Base-by-base conservation (phyloP, 148 eudicot genomes). In the Cornus florida region DNA sequence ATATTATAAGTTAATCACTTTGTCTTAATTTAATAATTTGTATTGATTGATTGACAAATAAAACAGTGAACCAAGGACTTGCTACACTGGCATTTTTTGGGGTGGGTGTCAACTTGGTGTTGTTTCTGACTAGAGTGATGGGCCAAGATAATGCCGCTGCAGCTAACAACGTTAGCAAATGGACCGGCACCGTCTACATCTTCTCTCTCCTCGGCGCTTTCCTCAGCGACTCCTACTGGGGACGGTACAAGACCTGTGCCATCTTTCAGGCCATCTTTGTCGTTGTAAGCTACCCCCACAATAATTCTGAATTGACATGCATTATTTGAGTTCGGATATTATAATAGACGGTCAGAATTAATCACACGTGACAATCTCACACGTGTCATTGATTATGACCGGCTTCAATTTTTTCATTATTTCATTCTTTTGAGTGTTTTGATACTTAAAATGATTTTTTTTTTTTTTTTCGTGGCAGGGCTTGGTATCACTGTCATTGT, bases 141-240 rank as follows among this genome's bases (percentile, higher is more conserved):
- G 94, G 97, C 19, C 92, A 90, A 85, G 82, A 80, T 83, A 92
- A 89, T 73, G 93, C 97, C 3, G 91, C 84, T 74, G 97, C 97
- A 14, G 97, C 97, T 17, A 92, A 92, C 56, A 87, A 77, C 43
- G 97, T 92, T 4, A 92, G 97, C 88, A 92, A 89, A 86, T 92
- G 96, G 97, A 92, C 93, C 35, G 96, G 96, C 79, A 92, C 93
- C 8, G 92, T 89, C 57, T 92, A 90, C 71, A 70, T 92, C 39
- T 92, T 89, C 82, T 90, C 97, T 72, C 90, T 92, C 33, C 73
- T 89, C 23, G 97, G 97, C 62, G 94, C 94, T 14, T 89, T 92
- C 82, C 92, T 92, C 24, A 92, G 97, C 69, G 97, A 92, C 68
- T 92, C 97, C 57, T 92, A 92, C 53, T 92, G 90, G 97, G 97